These are phyloP conservation scores for Phylloporus arenicola DNA, from an alignment of 768 basidiomycete species.

Conservation along the genomic window DNA sequence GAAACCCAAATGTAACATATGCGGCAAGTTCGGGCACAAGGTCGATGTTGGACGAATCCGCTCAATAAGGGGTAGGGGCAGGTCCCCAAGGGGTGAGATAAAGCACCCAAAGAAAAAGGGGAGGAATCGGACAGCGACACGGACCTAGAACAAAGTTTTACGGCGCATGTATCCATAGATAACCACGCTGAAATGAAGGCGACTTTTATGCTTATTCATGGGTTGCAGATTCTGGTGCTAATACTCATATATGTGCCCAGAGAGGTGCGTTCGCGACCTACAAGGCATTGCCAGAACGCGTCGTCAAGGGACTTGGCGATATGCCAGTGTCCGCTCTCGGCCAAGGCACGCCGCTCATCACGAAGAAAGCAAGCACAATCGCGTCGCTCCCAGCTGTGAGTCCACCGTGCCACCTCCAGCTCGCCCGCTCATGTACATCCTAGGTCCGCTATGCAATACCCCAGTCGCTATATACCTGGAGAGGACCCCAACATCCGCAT, in stretches of 20 bases:
- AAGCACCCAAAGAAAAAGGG: neutral
- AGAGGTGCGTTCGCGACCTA: neutral
- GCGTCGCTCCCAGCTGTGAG: constrained; percentile 73
- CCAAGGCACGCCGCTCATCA: constrained; percentile 41
- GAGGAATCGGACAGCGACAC: neutral
- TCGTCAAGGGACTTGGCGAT: no score
- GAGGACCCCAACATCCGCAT: constrained; percentile 79
- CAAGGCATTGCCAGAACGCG: neutral
- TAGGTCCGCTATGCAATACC: constrained; percentile 72
- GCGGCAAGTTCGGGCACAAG: neutral
- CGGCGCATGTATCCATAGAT: neutral
- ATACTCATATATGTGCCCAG: constrained; percentile 5
- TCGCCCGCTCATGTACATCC: constrained; percentile 3
- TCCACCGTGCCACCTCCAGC: constrained; percentile 2
- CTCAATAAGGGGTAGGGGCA: neutral
- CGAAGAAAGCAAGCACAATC: constrained; percentile 63
- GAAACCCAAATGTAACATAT: neutral
- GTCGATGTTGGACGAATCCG: neutral
- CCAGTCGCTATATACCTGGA: constrained; percentile 70
- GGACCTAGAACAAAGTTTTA: neutral
- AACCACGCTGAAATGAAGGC: neutral
- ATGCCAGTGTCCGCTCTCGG: no score
- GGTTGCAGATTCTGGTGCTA: constrained; percentile 1
- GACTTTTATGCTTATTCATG: constrained; percentile 5
- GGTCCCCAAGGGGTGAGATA: no score